Percentiles rank a stretch among this genome's conserved stretches.
These are phyloP conservation scores for Coccomyxa subellipsoidea DNA, from an alignment of 163 green algal species.

Conservation along the genomic window DNA sequence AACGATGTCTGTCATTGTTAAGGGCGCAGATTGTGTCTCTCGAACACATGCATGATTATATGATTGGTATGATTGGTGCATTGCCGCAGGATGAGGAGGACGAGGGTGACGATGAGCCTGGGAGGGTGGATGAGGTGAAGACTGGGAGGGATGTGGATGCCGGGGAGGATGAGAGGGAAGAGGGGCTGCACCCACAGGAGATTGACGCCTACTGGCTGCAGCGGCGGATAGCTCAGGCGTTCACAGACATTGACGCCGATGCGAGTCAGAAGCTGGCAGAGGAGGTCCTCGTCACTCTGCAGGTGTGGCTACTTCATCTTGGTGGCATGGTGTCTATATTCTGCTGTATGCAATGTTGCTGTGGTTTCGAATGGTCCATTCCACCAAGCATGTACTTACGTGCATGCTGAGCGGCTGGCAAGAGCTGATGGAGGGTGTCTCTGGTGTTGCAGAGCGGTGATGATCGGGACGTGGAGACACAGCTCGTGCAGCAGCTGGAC, in stretches of 20 bases:
- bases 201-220: slow-evolving; percentile 99
- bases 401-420: too few species aligned
- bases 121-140: neutral
- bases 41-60: too few species aligned
- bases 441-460: slow-evolving; percentile 46
- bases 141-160: slow-evolving; percentile 39
- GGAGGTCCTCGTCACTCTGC: slow-evolving; percentile 65
- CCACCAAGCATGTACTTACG: too few species aligned
- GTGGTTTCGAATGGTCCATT: too few species aligned
- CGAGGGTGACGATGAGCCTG: slow-evolving; percentile 58
- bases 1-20: too few species aligned
- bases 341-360: too few species aligned
- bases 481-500: slow-evolving; percentile 86
- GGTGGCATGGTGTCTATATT: neutral
- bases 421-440: too few species aligned
- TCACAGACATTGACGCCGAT: slow-evolving; percentile 66
- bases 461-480: slow-evolving; percentile 77
- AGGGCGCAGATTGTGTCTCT: too few species aligned
- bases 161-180: slow-evolving; percentile 48
- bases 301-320: slow-evolving; percentile 18
- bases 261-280: slow-evolving; percentile 76
- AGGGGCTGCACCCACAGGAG: slow-evolving; percentile 64
- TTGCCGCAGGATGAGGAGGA: slow-evolving; percentile 69
- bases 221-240: slow-evolving; percentile 74
- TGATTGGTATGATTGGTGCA: too few species aligned